phyloP scores from a whole-genome alignment of 2,329 filamentous ascomycete species.

The Aspergillus tanneri region DNA sequence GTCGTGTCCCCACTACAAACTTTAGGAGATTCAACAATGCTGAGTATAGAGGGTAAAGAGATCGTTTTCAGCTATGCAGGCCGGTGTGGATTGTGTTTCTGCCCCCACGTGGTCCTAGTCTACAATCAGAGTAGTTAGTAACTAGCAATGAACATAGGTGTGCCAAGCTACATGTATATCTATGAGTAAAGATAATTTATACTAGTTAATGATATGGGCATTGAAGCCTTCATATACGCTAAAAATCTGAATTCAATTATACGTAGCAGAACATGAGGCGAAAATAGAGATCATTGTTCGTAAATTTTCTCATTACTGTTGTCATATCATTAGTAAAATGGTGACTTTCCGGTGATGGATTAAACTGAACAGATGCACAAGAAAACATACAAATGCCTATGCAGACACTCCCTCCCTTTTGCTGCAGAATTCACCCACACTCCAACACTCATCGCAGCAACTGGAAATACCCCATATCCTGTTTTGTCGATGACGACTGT shows the following conservation, averaged over 20 bases:
- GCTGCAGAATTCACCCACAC: constrained; percentile 62
- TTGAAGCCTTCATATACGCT: too few species aligned
- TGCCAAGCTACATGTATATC: background rate
- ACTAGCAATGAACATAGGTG: too few species aligned
- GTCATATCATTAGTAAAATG: background rate
- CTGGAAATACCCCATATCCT: constrained; percentile 60
- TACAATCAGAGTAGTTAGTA: too few species aligned
- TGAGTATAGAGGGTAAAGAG: too few species aligned
- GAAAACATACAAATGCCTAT: constrained; percentile 42
- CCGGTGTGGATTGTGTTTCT: too few species aligned
- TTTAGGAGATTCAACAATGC: too few species aligned
- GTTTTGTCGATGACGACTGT: constrained; percentile 59
- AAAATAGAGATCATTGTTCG: background rate
- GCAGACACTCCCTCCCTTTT: constrained; percentile 50
- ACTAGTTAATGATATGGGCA: background rate
- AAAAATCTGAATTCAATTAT: too few species aligned
- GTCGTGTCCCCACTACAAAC: too few species aligned
- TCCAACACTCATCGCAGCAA: constrained; percentile 55
- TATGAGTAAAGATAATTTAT: background rate
- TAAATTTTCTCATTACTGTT: background rate
- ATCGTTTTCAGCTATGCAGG: too few species aligned
- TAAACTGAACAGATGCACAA: background rate
- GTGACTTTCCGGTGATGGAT: too few species aligned
- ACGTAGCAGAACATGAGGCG: background rate
- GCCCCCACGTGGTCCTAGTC: too few species aligned